Evolutionary conservation across 768 basidiomycete species (phyloP).

Genomic region (Termitomyces sp.): DNA sequence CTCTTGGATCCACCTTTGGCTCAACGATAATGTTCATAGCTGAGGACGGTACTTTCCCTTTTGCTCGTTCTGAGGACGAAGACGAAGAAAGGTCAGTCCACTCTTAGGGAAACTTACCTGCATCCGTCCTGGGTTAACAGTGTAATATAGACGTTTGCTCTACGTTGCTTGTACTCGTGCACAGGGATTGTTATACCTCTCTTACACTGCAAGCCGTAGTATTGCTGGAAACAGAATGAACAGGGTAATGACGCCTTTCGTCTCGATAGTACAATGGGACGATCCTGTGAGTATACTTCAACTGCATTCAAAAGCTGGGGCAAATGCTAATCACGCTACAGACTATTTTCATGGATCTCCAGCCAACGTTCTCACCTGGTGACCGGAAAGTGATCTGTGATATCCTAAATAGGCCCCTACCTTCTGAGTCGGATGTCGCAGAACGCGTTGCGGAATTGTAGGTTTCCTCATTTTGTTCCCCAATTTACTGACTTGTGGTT

Average conservation of each 20-base stretch:
- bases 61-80: slow-evolving; percentile 66
- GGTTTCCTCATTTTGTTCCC: slow-evolving; percentile 23
- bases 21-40: slow-evolving; percentile 36
- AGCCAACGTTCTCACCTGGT: slow-evolving; percentile 36
- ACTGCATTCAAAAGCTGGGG: background rate
- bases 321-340: slow-evolving; percentile 12
- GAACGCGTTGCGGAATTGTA: slow-evolving; percentile 47
- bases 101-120: background rate
- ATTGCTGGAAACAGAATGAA: slow-evolving; percentile 33
- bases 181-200: slow-evolving; percentile 43
- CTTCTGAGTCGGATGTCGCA: slow-evolving; percentile 41
- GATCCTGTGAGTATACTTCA: slow-evolving; percentile 34
- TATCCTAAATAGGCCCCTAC: slow-evolving; percentile 47
- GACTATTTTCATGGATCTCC: slow-evolving; percentile 42
- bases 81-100: slow-evolving; percentile 73
- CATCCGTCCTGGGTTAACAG: background rate
- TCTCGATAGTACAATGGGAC: slow-evolving; percentile 40
- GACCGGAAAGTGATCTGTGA: slow-evolving; percentile 49
- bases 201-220: slow-evolving; percentile 5
- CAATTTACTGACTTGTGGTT: slow-evolving; percentile 8
- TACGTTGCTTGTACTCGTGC: slow-evolving; percentile 91
- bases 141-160: slow-evolving; percentile 58
- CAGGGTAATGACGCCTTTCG: slow-evolving; percentile 56
- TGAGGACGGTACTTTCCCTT: slow-evolving; percentile 74
- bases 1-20: background rate